These are phyloP conservation scores for Hortiboletus flavorubellus DNA, from an alignment of 768 basidiomycete species.

Conservation along the genomic window DNA sequence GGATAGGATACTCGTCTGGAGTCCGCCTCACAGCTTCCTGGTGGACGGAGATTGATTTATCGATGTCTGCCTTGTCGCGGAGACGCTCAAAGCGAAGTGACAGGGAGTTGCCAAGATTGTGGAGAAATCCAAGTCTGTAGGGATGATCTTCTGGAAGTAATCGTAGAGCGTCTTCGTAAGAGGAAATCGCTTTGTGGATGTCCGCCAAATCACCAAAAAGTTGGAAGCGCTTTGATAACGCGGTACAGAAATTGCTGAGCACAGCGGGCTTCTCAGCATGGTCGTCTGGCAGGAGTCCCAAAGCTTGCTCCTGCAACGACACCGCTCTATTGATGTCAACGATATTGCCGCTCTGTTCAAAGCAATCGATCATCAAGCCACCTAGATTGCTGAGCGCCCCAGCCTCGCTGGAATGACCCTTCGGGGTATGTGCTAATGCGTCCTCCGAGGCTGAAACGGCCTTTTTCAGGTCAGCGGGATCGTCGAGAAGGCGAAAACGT, in stretches of 20 bases:
- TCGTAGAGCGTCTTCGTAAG: slow-evolving; percentile 1
- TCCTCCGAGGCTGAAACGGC: not conserved
- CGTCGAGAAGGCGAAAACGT: not conserved
- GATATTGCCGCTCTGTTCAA: not conserved
- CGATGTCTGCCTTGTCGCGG: slow-evolving; percentile 1
- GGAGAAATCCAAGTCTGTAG: not conserved
- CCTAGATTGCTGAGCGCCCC: not conserved
- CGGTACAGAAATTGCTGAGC: not conserved
- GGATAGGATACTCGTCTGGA: slow-evolving; percentile 2
- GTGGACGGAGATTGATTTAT: not conserved
- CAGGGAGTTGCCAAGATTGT: not conserved
- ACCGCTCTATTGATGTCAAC: slow-evolving; percentile 3
- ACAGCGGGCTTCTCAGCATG: not conserved
- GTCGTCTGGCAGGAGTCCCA: not conserved
- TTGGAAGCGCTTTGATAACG: slow-evolving; percentile 1
- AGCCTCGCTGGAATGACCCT: not conserved
- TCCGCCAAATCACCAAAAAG: not conserved
- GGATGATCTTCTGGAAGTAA: not conserved
- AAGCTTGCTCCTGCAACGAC: not conserved
- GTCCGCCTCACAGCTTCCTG: slow-evolving; percentile 4
- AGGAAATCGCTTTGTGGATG: slow-evolving; percentile 2
- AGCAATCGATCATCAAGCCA: not conserved
- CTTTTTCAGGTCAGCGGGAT: not conserved
- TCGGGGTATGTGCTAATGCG: not conserved
- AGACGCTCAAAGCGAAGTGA: not conserved